These are phyloP conservation scores for Pichia sp. DNA, from an alignment of 1,139 yeast species.

Conservation along the genomic window DNA sequence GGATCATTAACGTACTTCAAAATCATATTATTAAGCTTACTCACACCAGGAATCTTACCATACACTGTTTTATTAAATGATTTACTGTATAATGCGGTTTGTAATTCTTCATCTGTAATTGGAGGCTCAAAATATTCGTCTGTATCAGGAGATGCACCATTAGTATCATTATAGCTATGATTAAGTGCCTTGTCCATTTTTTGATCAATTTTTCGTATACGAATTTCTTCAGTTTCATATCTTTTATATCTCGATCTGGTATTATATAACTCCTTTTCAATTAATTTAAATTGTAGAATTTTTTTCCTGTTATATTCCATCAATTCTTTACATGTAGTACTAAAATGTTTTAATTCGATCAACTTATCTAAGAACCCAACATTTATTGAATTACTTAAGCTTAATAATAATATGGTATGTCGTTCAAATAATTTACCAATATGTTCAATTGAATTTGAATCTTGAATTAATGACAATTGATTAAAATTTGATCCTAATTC, in stretches of 20 bases:
- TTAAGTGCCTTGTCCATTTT: constrained; percentile 23
- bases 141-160: not conserved
- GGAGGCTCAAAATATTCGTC: constrained; percentile 20
- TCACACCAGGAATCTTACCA: constrained; percentile 36
- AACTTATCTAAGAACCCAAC: constrained; percentile 78
- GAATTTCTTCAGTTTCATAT: constrained; percentile 37
- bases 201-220: constrained; percentile 36
- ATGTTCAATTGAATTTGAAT: constrained; percentile 50
- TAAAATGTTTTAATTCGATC: constrained; percentile 74
- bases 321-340: constrained; percentile 59
- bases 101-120: constrained; percentile 32
- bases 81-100: constrained; percentile 31
- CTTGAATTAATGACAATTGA: constrained; percentile 63
- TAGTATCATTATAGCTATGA: no score
- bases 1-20: constrained; percentile 48
- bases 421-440: constrained; percentile 79
- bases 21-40: constrained; percentile 47
- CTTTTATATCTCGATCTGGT: constrained; percentile 40
- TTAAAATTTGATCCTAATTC: constrained; percentile 70
- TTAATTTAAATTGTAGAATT: constrained; percentile 55
- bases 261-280: constrained; percentile 48
- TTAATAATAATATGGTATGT: constrained; percentile 58
- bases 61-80: constrained; percentile 23
- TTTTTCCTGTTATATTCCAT: constrained; percentile 67
- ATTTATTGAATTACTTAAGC: constrained; percentile 62